phyloP scores from a whole-genome alignment of 2,329 filamentous ascomycete species.

The Colletotrichum higginsianum region DNA sequence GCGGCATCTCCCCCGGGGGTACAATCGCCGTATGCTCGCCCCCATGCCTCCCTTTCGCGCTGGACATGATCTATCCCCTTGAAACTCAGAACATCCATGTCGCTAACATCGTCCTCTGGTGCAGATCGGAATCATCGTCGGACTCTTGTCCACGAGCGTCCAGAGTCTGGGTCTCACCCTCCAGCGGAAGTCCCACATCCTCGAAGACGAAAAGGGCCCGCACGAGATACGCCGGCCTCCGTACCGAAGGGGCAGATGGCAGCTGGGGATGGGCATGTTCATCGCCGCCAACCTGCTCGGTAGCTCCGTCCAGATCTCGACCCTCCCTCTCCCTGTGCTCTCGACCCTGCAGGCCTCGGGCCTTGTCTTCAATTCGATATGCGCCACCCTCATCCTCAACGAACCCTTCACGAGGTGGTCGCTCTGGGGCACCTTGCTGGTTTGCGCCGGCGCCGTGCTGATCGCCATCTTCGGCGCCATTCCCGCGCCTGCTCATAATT shows the following conservation, averaged over 20 bases:
- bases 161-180: slow-evolving; percentile 96
- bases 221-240: slow-evolving; percentile 87
- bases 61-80: slow-evolving; percentile 5
- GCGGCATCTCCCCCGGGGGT: slow-evolving; percentile 83
- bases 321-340: slow-evolving; percentile 91
- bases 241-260: slow-evolving; percentile 93
- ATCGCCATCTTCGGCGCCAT: slow-evolving; percentile 97
- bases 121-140: slow-evolving; percentile 93
- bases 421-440: slow-evolving; percentile 89
- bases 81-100: not conserved
- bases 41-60: slow-evolving; percentile 1
- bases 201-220: slow-evolving; percentile 92
- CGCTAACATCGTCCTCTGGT: slow-evolving; percentile 44
- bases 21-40: slow-evolving; percentile 77
- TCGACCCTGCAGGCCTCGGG: slow-evolving; percentile 96
- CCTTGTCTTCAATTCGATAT: slow-evolving; percentile 98
- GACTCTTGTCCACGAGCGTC: slow-evolving; percentile 91
- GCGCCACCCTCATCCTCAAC: slow-evolving; percentile 91
- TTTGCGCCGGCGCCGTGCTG: slow-evolving; percentile 88
- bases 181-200: slow-evolving; percentile 97
- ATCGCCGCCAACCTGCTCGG: slow-evolving; percentile 94
- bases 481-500: slow-evolving; percentile 89
- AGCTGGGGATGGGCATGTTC: slow-evolving; percentile 98
- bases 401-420: slow-evolving; percentile 97
- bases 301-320: slow-evolving; percentile 97